Conservation (phyloP, 2,329 filamentous ascomycete genomes). For the Chrysosporium queenslandicum region DNA sequence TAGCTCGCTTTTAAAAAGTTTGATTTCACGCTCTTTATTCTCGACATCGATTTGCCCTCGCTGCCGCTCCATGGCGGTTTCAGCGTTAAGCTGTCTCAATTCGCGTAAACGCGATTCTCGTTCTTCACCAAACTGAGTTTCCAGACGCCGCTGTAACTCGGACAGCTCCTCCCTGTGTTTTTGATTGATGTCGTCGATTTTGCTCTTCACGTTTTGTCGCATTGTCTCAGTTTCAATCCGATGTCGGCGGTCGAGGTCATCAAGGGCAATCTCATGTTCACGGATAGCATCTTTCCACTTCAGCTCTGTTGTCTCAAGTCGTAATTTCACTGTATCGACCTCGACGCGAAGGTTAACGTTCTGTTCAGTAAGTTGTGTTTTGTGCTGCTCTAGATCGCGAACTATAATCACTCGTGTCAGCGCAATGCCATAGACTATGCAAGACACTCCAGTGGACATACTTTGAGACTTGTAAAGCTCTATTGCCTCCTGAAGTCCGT, state of each 20-base stretch:
- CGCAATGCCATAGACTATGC: background rate
- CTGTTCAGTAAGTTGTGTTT: conserved; percentile 41
- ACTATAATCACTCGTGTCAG: conserved; percentile 32
- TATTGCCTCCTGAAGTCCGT: conserved; percentile 62
- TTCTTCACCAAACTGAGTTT: conserved; percentile 59
- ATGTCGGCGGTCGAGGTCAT: conserved; percentile 45
- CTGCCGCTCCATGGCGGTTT: conserved; percentile 40
- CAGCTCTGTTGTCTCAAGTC: conserved; percentile 40
- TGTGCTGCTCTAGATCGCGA: conserved; percentile 47
- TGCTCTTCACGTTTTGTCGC: conserved; percentile 38
- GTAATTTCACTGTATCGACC: conserved; percentile 51
- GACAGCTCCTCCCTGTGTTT: conserved; percentile 60
- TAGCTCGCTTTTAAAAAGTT: conserved; percentile 35
- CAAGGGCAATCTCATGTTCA: conserved; percentile 43
- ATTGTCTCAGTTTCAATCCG: conserved; percentile 36
- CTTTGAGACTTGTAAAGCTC: conserved; percentile 59
- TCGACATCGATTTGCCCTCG: conserved; percentile 38
- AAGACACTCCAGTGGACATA: conserved; percentile 36
- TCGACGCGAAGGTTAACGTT: conserved; percentile 56
- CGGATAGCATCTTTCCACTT: conserved; percentile 45
- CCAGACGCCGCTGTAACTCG: conserved; percentile 52
- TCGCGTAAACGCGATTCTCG: conserved; percentile 50
- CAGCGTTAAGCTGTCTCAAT: conserved; percentile 52
- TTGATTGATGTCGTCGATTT: conserved; percentile 44
- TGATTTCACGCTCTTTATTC: conserved; percentile 46